Percentiles rank a stretch among this genome's conserved stretches.
Evolutionary conservation across 305 asterid genomes (phyloP).

Genomic region (Fraxinus nigra): DNA sequence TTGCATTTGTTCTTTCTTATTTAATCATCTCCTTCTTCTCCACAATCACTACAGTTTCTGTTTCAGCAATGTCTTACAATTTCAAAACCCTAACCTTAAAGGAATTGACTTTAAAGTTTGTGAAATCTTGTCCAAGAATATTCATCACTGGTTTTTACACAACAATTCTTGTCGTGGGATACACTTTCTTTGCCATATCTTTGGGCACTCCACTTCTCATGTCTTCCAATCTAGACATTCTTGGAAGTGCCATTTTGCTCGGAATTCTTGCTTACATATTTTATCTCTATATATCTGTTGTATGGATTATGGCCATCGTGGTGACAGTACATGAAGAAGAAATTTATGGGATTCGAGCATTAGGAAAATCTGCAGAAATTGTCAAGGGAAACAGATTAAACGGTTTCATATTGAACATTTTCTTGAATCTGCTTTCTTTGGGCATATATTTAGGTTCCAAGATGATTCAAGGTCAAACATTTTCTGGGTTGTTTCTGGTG

Average conservation of each 20-base stretch:
- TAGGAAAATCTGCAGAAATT: conserved; percentile 29
- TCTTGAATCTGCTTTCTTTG: conserved; percentile 11
- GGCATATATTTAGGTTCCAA: conserved; percentile 3
- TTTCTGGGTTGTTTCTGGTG: conserved; percentile 20
- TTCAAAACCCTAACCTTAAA: conserved; percentile 10
- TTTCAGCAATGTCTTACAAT: conserved; percentile 8
- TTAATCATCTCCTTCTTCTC: conserved; percentile 17
- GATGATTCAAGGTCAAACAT: neutral
- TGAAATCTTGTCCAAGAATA: conserved; percentile 11
- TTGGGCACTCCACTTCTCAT: neutral
- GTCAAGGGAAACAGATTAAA: conserved; percentile 16
- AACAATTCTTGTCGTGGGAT: conserved; percentile 20
- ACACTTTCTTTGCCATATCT: neutral
- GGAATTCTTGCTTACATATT: neutral
- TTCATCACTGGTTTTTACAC: conserved; percentile 23
- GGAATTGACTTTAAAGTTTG: neutral
- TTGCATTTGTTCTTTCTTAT: conserved; percentile 11
- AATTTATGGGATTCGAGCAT: conserved; percentile 22
- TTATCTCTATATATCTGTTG: conserved; percentile 24
- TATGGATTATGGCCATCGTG: conserved; percentile 28
- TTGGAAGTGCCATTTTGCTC: neutral
- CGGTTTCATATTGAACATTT: conserved; percentile 21
- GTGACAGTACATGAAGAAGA: conserved; percentile 30
- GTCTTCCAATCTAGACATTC: neutral
- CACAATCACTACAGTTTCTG: neutral